Percentiles rank a stretch among this genome's conserved stretches.
These are phyloP conservation scores for Vaccinium corymbosum DNA, from an alignment of 148 eudicot species.

Conservation along the genomic window DNA sequence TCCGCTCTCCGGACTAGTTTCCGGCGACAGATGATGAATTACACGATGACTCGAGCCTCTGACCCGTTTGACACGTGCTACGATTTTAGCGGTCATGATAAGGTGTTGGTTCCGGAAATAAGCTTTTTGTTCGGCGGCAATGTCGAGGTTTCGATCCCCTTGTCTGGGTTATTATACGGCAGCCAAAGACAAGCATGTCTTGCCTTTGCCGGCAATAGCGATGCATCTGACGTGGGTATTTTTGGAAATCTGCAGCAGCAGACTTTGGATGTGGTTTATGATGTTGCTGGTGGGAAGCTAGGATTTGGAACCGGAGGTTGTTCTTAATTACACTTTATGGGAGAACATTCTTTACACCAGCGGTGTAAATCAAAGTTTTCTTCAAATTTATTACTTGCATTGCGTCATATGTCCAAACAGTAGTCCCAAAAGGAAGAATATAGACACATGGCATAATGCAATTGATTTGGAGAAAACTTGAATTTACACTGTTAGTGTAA, in stretches of 20 bases:
- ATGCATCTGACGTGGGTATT: conserved; percentile 31
- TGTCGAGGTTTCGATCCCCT: conserved; percentile 26
- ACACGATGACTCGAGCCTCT: conserved; percentile 39
- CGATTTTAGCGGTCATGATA: conserved; percentile 37
- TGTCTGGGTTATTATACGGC: conserved; percentile 37
- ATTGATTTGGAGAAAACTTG: no score
- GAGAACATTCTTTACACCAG: no score
- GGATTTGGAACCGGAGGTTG: conserved; percentile 67
- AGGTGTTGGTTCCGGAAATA: conserved; percentile 42
- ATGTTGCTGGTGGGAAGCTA: conserved; percentile 64
- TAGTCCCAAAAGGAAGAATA: no score
- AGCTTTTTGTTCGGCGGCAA: conserved; percentile 40
- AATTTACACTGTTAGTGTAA: no score
- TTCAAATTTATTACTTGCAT: no score
- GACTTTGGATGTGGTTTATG: conserved; percentile 60
- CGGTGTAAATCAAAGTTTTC: no score
- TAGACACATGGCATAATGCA: no score
- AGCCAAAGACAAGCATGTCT: conserved; percentile 41
- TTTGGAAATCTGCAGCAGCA: conserved; percentile 69
- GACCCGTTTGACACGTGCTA: conserved; percentile 70
- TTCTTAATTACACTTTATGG: background rate
- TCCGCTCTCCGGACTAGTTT: conserved; percentile 39
- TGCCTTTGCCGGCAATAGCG: conserved; percentile 63
- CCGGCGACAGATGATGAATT: conserved; percentile 44
- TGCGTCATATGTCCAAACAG: no score